Conservation (phyloP, 2,329 filamentous ascomycete genomes). For the Fusarium acutatum region DNA sequence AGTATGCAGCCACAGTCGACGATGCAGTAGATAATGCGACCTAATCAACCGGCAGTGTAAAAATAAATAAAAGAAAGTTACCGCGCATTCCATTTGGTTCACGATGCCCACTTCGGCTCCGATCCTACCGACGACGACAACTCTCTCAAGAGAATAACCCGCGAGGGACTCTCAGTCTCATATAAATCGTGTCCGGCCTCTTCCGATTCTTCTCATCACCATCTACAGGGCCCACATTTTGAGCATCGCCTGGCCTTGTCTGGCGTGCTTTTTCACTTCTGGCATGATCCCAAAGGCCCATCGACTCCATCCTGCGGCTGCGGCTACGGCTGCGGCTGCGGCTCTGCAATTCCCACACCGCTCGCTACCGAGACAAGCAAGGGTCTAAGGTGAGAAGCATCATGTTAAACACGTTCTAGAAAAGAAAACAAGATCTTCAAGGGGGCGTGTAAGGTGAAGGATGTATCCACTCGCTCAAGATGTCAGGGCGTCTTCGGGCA, state of each 20-base stretch:
- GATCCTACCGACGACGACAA: background rate
- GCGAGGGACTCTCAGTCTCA: background rate
- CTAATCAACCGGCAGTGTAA: background rate
- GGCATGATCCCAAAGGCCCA: conserved; percentile 23
- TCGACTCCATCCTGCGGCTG: background rate
- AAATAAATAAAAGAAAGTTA: conserved; percentile 5
- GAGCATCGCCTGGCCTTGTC: background rate
- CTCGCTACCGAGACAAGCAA: conserved; percentile 19
- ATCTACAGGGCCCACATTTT: conserved; percentile 17
- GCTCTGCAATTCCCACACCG: conserved; percentile 29
- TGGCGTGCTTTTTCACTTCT: conserved; percentile 25
- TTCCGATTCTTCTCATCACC: conserved; percentile 26
- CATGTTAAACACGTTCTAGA: conserved; percentile 7
- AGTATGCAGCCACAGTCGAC: conserved; percentile 9
- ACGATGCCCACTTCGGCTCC: conserved; percentile 34
- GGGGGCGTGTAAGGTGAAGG: conserved; percentile 5
- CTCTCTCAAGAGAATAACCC: conserved; percentile 20
- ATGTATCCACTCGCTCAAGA: conserved; percentile 14
- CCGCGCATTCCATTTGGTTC: conserved; percentile 1
- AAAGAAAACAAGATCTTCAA: background rate
- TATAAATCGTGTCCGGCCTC: conserved; percentile 25
- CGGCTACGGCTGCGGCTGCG: background rate
- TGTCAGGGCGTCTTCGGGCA: conserved; percentile 29
- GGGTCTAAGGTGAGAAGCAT: conserved; percentile 19
- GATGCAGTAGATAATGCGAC: background rate